These are phyloP conservation scores for Mucor indicus DNA, from an alignment of 371 early-diverging fungal genomes.

Conservation along the genomic window DNA sequence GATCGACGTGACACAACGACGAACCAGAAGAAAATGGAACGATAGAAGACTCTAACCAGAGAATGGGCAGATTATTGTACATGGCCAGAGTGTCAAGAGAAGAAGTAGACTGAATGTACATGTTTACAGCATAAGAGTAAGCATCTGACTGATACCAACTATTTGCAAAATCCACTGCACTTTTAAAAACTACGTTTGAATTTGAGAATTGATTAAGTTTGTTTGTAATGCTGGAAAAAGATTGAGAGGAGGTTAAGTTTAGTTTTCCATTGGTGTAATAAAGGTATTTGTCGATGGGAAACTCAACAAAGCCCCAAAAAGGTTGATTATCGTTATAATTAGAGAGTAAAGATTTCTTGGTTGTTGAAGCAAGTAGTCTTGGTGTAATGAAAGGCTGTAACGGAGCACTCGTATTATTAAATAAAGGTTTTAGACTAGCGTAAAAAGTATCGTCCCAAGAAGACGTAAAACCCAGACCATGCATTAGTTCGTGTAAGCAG, in stretches of 20 bases:
- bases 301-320: slow-evolving; percentile 48
- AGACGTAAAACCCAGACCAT: slow-evolving; percentile 67
- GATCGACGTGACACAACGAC: slow-evolving; percentile 34
- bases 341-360: slow-evolving; percentile 5
- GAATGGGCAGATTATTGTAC: not conserved
- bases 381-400: slow-evolving; percentile 28
- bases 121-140: not conserved
- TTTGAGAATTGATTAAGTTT: slow-evolving; percentile 21
- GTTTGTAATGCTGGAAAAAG: slow-evolving; percentile 13
- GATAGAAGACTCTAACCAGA: slow-evolving; percentile 30
- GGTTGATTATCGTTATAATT: slow-evolving; percentile 18
- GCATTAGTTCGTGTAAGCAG: slow-evolving; percentile 61
- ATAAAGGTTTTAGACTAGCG: slow-evolving; percentile 12
- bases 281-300: slow-evolving; percentile 35
- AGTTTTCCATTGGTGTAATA: not conserved
- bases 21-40: slow-evolving; percentile 32
- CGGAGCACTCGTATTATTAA: slow-evolving; percentile 4
- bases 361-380: slow-evolving; percentile 19
- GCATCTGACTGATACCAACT: slow-evolving; percentile 21
- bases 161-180: slow-evolving; percentile 30
- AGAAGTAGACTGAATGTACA: slow-evolving; percentile 7
- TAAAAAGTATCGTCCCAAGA: slow-evolving; percentile 46
- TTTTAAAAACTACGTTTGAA: slow-evolving; percentile 23
- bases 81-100: not conserved
- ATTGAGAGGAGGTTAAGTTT: not conserved